These are phyloP conservation scores for Penstemon barbatus DNA, from an alignment of 257 asterid genomes.

Conservation along the genomic window DNA sequence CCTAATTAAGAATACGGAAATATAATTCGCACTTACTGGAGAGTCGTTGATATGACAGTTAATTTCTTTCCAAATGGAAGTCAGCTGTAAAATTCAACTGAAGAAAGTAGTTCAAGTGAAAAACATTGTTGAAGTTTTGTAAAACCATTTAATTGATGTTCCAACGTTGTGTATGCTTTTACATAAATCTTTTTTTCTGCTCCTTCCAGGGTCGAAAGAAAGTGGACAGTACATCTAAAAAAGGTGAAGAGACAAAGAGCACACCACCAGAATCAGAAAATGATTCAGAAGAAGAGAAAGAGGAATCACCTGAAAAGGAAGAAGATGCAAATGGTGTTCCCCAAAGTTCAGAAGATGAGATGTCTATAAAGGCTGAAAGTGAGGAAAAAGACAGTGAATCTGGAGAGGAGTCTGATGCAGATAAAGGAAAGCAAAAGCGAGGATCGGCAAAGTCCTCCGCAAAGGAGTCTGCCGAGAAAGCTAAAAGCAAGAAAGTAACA, in stretches of 20 bases:
- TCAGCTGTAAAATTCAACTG: constrained; percentile 9
- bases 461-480: constrained; percentile 48
- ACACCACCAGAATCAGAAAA: constrained; percentile 53
- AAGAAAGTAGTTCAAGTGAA: constrained; percentile 9
- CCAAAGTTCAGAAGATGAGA: constrained; percentile 62
- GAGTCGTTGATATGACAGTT: not conserved
- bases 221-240: constrained; percentile 5
- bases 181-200: constrained; percentile 7
- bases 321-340: constrained; percentile 49
- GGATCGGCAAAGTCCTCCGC: constrained; percentile 46
- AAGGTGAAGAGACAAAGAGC: constrained; percentile 36
- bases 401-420: constrained; percentile 46
- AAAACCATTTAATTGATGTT: constrained; percentile 2
- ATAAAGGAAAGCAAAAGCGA: constrained; percentile 45
- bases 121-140: not conserved
- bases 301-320: constrained; percentile 41
- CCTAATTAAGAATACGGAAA: not conserved
- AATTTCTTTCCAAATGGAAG: not conserved
- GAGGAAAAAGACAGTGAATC: constrained; percentile 51
- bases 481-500: constrained; percentile 50
- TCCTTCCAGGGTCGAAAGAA: constrained; percentile 21
- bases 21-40: not conserved
- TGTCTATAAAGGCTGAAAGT: constrained; percentile 59
- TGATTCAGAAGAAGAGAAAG: constrained; percentile 56
- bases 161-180: not conserved